These are phyloP conservation scores for Chaetomidium leptoderma DNA, from an alignment of 495 filamentous ascomycete genomes.

Conservation along the genomic window DNA sequence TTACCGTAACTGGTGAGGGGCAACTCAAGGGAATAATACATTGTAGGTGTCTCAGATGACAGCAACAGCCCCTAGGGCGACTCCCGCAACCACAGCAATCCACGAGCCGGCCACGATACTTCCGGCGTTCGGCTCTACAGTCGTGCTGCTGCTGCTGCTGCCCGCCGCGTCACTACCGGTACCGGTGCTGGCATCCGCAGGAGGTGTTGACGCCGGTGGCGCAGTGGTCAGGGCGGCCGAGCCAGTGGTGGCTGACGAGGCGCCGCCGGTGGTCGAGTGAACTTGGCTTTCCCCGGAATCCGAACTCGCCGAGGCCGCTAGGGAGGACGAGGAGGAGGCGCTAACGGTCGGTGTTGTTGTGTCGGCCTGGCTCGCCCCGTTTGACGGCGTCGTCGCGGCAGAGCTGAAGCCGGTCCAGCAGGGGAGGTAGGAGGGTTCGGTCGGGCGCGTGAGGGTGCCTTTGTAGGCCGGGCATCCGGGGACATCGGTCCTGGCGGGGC, in stretches of 20 bases:
- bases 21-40: too few relatives aligned
- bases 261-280: neutral
- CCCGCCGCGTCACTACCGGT: neutral
- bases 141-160: neutral
- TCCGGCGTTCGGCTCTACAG: neutral
- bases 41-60: neutral
- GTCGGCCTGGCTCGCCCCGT: neutral
- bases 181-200: neutral
- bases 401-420: neutral
- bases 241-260: neutral
- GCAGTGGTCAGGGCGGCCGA: neutral
- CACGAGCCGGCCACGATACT: neutral
- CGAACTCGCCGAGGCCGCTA: neutral
- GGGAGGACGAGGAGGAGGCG: neutral
- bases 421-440: neutral
- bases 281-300: neutral
- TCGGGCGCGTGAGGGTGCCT: neutral
- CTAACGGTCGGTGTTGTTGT: too few relatives aligned
- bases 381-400: neutral
- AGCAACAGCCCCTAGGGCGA: neutral
- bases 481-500: slow-evolving; percentile 56
- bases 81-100: neutral
- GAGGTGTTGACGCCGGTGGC: neutral
- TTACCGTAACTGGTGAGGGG: too few relatives aligned
- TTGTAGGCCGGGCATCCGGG: slow-evolving; percentile 47